These are phyloP conservation scores for Aspergillus taichungensis DNA, from an alignment of 495 filamentous ascomycete species.

Conservation along the genomic window DNA sequence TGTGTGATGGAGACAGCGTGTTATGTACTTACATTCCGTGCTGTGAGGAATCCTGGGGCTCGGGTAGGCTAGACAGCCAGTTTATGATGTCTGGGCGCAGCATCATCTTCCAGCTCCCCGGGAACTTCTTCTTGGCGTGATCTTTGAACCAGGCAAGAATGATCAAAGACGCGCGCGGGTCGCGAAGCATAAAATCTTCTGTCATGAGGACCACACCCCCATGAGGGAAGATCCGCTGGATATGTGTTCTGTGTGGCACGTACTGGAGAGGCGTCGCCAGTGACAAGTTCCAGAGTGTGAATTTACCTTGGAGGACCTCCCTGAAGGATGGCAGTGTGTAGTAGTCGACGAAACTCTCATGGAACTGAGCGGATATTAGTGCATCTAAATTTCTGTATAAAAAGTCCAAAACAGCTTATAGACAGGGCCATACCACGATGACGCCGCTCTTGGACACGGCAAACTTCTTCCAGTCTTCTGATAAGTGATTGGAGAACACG, in stretches of 20 bases:
- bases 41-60: slow-evolving; percentile 3
- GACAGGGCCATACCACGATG: slow-evolving; percentile 24
- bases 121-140: slow-evolving; percentile 10
- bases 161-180: slow-evolving; percentile 38
- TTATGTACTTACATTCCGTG: slow-evolving; percentile 15
- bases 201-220: slow-evolving; percentile 54
- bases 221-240: slow-evolving; percentile 47
- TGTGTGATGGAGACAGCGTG: no score
- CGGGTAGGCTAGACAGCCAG: slow-evolving; percentile 22
- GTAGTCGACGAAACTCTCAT: slow-evolving; percentile 27
- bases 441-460: slow-evolving; percentile 23
- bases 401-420: no score
- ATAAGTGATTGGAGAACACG: slow-evolving; percentile 21
- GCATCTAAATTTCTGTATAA: background rate
- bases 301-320: slow-evolving; percentile 10
- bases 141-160: slow-evolving; percentile 52
- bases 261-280: slow-evolving; percentile 19
- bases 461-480: slow-evolving; percentile 34
- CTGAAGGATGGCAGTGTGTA: slow-evolving; percentile 21
- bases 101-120: slow-evolving; percentile 31
- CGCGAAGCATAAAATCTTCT: slow-evolving; percentile 49
- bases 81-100: slow-evolving; percentile 32
- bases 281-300: slow-evolving; percentile 33
- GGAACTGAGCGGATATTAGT: slow-evolving; percentile 26
- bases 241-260: slow-evolving; percentile 12